A percentile compares a stretch with the other conserved stretches of the same genome.
phyloP scores from a whole-genome alignment of 129 eudicot genomes.

The Pulicaria dysenterica region DNA sequence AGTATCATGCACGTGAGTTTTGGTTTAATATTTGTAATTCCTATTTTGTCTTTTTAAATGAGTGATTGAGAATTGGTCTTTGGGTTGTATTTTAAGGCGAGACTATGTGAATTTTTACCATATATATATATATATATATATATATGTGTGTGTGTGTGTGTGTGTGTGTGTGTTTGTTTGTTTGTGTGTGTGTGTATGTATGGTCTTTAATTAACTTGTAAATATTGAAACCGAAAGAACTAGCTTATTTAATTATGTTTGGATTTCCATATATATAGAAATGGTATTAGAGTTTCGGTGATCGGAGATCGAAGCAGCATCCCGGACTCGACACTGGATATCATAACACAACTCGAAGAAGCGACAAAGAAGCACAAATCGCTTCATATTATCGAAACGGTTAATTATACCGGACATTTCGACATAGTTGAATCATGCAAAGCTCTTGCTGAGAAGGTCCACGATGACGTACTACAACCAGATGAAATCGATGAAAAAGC shows the following conservation, averaged over 20 bases:
- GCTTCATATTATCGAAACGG: slow-evolving; percentile 19
- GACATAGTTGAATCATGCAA: slow-evolving; percentile 17
- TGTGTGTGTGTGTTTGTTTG: too few relatives aligned
- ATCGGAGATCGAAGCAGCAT: slow-evolving; percentile 14
- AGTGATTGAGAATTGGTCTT: too few relatives aligned
- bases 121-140: too few relatives aligned
- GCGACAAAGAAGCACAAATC: slow-evolving; percentile 9
- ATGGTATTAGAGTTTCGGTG: slow-evolving; percentile 16
- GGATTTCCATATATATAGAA: slow-evolving; percentile 11
- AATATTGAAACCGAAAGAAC: background rate
- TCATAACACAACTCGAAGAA: slow-evolving; percentile 13
- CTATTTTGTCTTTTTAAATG: too few relatives aligned
- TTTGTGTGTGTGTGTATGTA: too few relatives aligned
- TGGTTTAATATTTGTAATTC: too few relatives aligned
- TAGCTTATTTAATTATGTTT: background rate
- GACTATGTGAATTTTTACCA: too few relatives aligned
- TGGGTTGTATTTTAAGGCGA: too few relatives aligned
- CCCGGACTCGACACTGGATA: background rate
- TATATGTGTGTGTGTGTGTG: too few relatives aligned
- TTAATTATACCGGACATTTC: slow-evolving; percentile 15
- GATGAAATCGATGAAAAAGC: slow-evolving; percentile 1
- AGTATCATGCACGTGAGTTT: too few relatives aligned
- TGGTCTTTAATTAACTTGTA: too few relatives aligned
- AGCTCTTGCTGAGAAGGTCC: slow-evolving; percentile 19
- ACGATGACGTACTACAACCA: background rate